phyloP scores from a whole-genome alignment of 768 basidiomycete species.

The Russula griseocarnosa region DNA sequence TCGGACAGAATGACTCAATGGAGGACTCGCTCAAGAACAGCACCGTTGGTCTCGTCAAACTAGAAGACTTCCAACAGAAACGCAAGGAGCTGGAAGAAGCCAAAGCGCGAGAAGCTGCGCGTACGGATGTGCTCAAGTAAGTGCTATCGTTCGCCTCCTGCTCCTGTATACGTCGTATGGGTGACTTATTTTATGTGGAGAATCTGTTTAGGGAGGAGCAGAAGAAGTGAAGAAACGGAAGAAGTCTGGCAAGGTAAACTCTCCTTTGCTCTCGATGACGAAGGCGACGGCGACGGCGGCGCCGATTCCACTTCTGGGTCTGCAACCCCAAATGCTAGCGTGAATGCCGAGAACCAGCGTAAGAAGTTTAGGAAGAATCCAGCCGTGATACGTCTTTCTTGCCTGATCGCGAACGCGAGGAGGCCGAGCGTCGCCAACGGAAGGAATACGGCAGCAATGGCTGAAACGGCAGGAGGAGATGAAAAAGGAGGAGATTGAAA shows the following conservation, averaged over 20 bases:
- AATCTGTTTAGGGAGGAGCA: constrained; percentile 81
- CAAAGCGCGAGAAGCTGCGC: constrained; percentile 83
- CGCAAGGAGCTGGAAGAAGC: constrained; percentile 88
- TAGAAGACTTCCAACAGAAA: constrained; percentile 90
- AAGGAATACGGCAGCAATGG: constrained; percentile 91
- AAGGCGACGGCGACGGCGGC: constrained; percentile 54
- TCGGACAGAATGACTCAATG: constrained; percentile 90
- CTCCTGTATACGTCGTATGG: constrained; percentile 33
- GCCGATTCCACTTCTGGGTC: constrained; percentile 39
- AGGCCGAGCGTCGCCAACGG: constrained; percentile 81
- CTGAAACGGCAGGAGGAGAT: constrained; percentile 64
- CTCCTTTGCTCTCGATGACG: constrained; percentile 89
- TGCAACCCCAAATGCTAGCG: constrained; percentile 37
- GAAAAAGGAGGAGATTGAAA: constrained; percentile 74
- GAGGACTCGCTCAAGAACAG: constrained; percentile 88
- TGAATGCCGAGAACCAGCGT: constrained; percentile 52
- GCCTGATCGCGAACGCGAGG: constrained; percentile 96
- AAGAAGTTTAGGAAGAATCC: constrained; percentile 92
- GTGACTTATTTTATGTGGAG: constrained; percentile 76
- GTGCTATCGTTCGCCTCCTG: constrained; percentile 37
- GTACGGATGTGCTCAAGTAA: constrained; percentile 83
- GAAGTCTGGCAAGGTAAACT: constrained; percentile 82
- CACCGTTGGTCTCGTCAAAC: constrained; percentile 85
- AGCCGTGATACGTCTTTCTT: constrained; percentile 93
- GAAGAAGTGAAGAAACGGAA: constrained; percentile 91